Evolutionary conservation across 106 monocot genomes (phyloP), one percentile per base, ranked within the genome.

Genomic region (Dactylorhiza incarnata): DNA sequence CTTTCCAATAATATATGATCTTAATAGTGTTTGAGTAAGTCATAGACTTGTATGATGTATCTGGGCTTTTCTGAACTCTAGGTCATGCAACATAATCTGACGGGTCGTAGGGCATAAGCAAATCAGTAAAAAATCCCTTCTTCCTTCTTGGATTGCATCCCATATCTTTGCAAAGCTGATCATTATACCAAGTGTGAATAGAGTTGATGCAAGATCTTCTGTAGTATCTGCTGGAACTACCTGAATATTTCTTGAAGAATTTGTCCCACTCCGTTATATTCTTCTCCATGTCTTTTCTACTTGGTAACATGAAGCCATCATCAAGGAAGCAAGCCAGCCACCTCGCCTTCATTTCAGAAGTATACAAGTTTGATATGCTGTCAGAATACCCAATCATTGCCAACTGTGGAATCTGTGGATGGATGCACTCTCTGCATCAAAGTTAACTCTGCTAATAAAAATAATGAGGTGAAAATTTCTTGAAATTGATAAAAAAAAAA

Each of bases 341-440:
- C 45, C 83, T 90, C 1, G 85, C 73, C 44, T 84, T 78, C 49
- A 93, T 51, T 74, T 90, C 93, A 0, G 90, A 88, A 23, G 84
- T 86, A 75, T 71, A 79, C 9, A 93, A 51, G 48, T 90, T 90
- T 5, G 84, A 8, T 1, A 80, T 3, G 75, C 93, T 90, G 56
- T 90, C 84, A 0, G 86, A 88, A 62, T 86, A 86, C 2, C 93
- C 93, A 19, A 93, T n/a, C 4, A 93, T 74, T 6, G 90, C 87
- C 48, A 93, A 48, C 61, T 90, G 90, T 20, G 90, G 90, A 5
- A 93, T 88, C 26, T 81, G 49, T n/a, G 93, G 93, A 55, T 90
- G 90, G 17, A 93, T 83, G 80, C 81, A 82, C 48, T 87, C 87
- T 82, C 87, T 92, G 75, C 22, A 6, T 19, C 37, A 37, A 37